Base-by-base conservation (phyloP, 1,284 basidiomycete genomes). In the Coniferiporia sulphurascens region DNA sequence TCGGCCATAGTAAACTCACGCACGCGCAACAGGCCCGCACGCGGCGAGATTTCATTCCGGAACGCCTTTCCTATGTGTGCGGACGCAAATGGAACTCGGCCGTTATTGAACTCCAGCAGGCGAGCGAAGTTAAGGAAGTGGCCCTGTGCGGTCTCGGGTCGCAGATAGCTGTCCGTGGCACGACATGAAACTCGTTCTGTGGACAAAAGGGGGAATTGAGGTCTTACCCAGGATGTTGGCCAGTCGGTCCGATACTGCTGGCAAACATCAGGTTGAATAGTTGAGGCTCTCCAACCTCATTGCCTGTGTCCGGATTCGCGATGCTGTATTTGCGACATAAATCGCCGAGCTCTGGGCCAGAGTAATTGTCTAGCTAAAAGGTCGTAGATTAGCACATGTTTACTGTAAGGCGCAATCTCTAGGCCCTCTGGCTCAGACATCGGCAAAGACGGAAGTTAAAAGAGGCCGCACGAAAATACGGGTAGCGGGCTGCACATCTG, bases 1-100 rank as follows among this genome's bases (percentile, higher is more conserved):
- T 99, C 97, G 57, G 95, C 97, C 96, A 99, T 98, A 41, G 93
- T 97, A 77, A 99, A 99, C 73, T 99, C 97, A 65, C 96, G 90
- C 46, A 99, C 97, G 65, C 97, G 94, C 55, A 99, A 82, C 51
- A 99, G 82, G 61, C 96, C 97, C 56, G 95, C 93, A 60, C 93
- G 89, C 27, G 97, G 97, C 5, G 94, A 95, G 69, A 99, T 99
- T 73, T 99, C 97, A 73, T 99, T 99, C 63, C 97, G 86, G 86
- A 99, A 99, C 35, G 91, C 87, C 65, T 92, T 88, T 58, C 97
- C 97, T 67, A 99, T 93, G 74, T 98, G 95, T 1, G 97, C 97
- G 57, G 93, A 96, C 12, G 96, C 97, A 71, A 99, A 99, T 2
- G 96, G 96, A 22, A 99, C 79, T 44, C 90, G 87, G 41, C 93